Base-by-base conservation (phyloP, 192 early-diverging fungal species). In the Backusella australiensis region DNA sequence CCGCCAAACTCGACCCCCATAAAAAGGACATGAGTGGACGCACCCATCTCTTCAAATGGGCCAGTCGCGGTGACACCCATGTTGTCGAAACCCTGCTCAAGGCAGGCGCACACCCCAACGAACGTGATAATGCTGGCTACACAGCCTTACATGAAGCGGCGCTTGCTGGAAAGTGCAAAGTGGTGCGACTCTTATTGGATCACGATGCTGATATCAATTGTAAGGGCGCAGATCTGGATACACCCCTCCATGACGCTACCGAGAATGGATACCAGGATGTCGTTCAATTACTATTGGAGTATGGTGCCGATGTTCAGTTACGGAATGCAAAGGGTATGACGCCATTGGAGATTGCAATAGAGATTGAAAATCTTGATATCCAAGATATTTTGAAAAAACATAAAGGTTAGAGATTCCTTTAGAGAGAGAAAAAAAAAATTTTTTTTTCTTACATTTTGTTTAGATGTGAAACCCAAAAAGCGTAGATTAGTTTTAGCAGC, bases 101-200 rank as follows among this genome's bases (percentile, higher is more conserved):
- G 67, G 86, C 87, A 34, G 91, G 91, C 17, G 88, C 88, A 3
- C 86, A 90, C 35, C 79, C 88, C 4, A 87, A 89, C 46, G 83
- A 86, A 53, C 85, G 75, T 36, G 91, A 93, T 63, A 85, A 93
- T 69, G 89, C 91, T 34, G 90, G 90, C 4, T 85, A 88, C 78
- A 92, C 90, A 9, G 90, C 90, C 6, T 53, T 93, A 19, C 92
- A 93, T 75, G 83, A 91, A 77, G 87, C 91, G 19, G 84, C 91
- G 29, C 83, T 92, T 3, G 82, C 86, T 19, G 91, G 91, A 2
- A 83, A 83, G 39, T 26, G 71, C 12, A 80, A 86, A 38, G 85
- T 90, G 49, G 87, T 90, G 12, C 73, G 80, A 38, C 72, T 90
- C 2, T 72, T 90, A 35, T 85, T 81, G 41, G 89, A 78, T 56